Evolutionary conservation across 2,329 filamentous ascomycete genomes (phyloP), one percentile per base, ranked within the genome.

Genomic region (Cladophialophora exuberans): DNA sequence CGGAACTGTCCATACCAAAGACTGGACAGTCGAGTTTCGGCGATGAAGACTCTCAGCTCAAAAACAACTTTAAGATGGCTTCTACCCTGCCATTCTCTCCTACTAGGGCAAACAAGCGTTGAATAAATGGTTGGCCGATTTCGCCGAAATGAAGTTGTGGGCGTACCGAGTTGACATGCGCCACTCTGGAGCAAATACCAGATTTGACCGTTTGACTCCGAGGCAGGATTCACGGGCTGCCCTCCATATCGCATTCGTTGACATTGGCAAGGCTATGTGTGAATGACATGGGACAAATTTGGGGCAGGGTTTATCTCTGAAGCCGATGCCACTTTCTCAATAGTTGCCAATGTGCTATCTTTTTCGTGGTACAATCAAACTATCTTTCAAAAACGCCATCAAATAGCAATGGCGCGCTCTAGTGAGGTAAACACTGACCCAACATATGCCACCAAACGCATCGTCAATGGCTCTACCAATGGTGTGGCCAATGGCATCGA

Each of bases 261-360:
- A 28, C 23, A 43, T 35, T 35, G 51, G 42, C 33, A 41, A 54
- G 51, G 51, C 43, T 54, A 35, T 54, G 36, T 22, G 18, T 41
- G 36, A 9, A 22, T 41, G 36, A 47, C 43, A 39, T 47, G 31
- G 50, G 36, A 52, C 41, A 22, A 28, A 33, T 18, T 23, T 44
- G 18, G 38, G 36, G 28, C 25, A 25, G 17, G 52, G 31, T 54
- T 44, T 54, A 54, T 49, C 31, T 25, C 45, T 42, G 4, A 28
- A 36, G 22, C 28, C 17, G 52, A 45, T 48, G 36, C 33, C 52
- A 42, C 45, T 47, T 41, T 38, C 42, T 22, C 33, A 36, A 17
- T 36, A 1, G 33, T 6, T 44, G 41, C 22, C 22, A 36, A 36
- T 17, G 33, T 36, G 33, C 33, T 11, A 36, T 22, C 36, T 41